phyloP scores from a whole-genome alignment of 495 filamentous ascomycete species.

The Hamigera avellanea region DNA sequence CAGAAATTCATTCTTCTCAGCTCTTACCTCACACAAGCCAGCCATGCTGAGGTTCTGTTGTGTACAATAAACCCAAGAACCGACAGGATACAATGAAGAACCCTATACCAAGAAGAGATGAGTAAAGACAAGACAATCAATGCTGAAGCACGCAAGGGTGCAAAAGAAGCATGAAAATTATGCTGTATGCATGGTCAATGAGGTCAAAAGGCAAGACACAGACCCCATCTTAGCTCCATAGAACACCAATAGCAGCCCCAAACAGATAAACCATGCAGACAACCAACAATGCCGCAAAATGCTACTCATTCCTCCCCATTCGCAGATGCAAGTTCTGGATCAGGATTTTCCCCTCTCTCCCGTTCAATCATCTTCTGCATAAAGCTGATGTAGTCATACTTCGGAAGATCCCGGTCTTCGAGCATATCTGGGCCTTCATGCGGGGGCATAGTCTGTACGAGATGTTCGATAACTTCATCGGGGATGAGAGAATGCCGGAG shows the following conservation, averaged over 20 bases:
- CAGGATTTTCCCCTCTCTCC: conserved; percentile 7
- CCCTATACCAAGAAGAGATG: no score
- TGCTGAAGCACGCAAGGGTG: no score
- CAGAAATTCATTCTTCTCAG: no score
- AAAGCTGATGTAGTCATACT: conserved; percentile 87
- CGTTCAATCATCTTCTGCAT: conserved; percentile 65
- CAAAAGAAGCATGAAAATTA: conserved; percentile 3
- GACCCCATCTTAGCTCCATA: conserved; percentile 12
- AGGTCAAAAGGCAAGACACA: conserved; percentile 5
- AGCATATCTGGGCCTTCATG: conserved; percentile 71
- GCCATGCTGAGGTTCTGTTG: no score
- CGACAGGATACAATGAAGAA: no score
- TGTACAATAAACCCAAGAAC: no score
- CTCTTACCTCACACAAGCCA: no score
- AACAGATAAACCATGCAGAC: background rate
- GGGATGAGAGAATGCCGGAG: conserved; percentile 88
- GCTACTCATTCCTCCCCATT: conserved; percentile 21
- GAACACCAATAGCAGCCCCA: conserved; percentile 15
- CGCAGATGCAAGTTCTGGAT: conserved; percentile 2
- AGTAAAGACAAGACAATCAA: no score
- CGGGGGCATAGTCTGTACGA: conserved; percentile 72
- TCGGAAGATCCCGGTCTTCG: conserved; percentile 61
- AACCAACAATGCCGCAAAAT: no score
- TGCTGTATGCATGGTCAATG: background rate
- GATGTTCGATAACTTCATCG: conserved; percentile 87